Percentiles rank a stretch among this genome's conserved stretches.
These are phyloP conservation scores for Protomyces pachydermus DNA, from an alignment of 1,139 yeast genomes.

Conservation along the genomic window DNA sequence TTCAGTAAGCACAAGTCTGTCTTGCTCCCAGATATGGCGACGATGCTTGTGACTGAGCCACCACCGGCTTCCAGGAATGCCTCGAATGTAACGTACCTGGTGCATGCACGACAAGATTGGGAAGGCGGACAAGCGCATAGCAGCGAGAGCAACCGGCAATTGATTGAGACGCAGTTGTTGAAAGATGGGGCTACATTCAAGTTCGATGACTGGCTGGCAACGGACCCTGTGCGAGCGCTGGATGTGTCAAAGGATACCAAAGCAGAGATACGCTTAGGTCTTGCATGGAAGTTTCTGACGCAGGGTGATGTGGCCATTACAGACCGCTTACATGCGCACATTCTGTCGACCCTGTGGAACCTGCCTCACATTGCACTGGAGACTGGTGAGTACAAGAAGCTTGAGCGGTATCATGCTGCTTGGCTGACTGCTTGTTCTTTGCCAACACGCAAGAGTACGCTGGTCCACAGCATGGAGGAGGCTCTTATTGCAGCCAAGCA, in stretches of 20 bases:
- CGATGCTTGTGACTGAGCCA: neutral
- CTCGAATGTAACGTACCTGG: neutral
- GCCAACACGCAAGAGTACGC: neutral
- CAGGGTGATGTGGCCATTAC: conserved; percentile 1
- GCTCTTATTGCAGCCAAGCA: neutral
- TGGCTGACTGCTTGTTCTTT: conserved; percentile 4
- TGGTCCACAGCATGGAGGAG: neutral
- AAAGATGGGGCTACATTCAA: neutral
- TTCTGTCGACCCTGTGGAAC: conserved; percentile 3
- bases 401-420: neutral
- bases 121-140: neutral
- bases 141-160: too few relatives aligned
- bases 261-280: neutral
- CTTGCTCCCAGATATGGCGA: neutral
- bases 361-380: conserved; percentile 16
- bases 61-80: neutral
- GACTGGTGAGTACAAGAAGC: neutral
- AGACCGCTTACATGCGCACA: conserved; percentile 20
- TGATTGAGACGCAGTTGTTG: neutral
- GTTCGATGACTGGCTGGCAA: conserved; percentile 8
- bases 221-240: neutral
- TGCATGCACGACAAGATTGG: neutral
- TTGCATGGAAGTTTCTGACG: conserved; percentile 3
- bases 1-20: neutral
- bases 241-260: neutral